Conservation (phyloP, 2,329 filamentous ascomycete genomes). For the Verruconis gallopava region DNA sequence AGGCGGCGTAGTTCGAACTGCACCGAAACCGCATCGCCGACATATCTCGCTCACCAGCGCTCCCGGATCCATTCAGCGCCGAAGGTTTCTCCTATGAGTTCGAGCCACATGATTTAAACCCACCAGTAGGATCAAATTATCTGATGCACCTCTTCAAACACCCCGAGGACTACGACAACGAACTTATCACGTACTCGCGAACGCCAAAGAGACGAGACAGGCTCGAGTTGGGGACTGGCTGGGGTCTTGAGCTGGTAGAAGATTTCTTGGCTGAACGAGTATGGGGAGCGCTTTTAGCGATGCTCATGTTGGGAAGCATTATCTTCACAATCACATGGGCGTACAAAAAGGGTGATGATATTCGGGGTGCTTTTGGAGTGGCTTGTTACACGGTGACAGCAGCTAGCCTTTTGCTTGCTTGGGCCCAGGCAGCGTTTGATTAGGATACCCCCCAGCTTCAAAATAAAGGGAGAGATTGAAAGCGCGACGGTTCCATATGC, state of each 20-base stretch:
- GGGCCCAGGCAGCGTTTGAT: constrained; percentile 22
- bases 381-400: constrained; percentile 25
- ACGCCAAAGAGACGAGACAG: constrained; percentile 21
- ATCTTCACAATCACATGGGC: constrained; percentile 25
- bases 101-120: constrained; percentile 24
- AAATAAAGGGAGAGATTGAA: too few species aligned
- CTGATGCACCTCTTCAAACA: constrained; percentile 28
- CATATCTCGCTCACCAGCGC: constrained; percentile 19
- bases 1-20: constrained; percentile 20
- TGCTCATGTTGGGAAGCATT: constrained; percentile 21
- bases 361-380: constrained; percentile 29
- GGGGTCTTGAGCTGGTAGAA: constrained; percentile 28
- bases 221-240: constrained; percentile 24
- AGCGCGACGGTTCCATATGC: too few species aligned
- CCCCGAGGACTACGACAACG: constrained; percentile 26
- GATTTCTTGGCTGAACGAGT: constrained; percentile 25
- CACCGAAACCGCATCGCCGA: constrained; percentile 28
- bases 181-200: constrained; percentile 24
- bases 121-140: constrained; percentile 26
- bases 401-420: constrained; percentile 21
- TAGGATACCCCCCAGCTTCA: too few species aligned
- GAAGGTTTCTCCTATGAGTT: constrained; percentile 23
- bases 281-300: constrained; percentile 19
- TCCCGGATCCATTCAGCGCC: constrained; percentile 13
- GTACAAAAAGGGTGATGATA: constrained; percentile 17